phyloP scores from a whole-genome alignment of 2,329 filamentous ascomycete genomes.

The Neurospora sp. region DNA sequence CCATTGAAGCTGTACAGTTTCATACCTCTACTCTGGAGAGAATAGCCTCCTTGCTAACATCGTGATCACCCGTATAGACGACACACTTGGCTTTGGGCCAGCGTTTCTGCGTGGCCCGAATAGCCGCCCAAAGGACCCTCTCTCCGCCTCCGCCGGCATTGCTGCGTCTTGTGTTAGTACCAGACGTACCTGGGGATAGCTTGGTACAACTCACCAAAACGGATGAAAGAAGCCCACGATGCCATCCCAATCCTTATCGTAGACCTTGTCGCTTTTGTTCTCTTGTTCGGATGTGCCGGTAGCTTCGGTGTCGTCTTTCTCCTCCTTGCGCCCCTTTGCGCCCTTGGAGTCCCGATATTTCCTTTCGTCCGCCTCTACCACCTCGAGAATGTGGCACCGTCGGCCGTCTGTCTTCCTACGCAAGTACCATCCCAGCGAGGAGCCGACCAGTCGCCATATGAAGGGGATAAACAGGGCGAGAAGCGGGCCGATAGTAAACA shows the following conservation, averaged over 20 bases:
- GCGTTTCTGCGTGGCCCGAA: conserved; percentile 77
- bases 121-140: conserved; percentile 90
- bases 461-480: conserved; percentile 25
- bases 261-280: conserved; percentile 21
- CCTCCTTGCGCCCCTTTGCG: conserved; percentile 23
- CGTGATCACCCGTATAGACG: conserved; percentile 93
- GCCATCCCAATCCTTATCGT: conserved; percentile 60
- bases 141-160: conserved; percentile 96
- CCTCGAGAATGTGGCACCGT: conserved; percentile 44
- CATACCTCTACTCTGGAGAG: conserved; percentile 63
- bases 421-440: conserved; percentile 48
- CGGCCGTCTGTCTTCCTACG: conserved; percentile 54
- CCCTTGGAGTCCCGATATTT: conserved; percentile 25
- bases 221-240: conserved; percentile 96
- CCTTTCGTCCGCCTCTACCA: conserved; percentile 37
- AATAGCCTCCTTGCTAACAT: conserved; percentile 69
- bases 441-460: conserved; percentile 30
- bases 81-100: conserved; percentile 85
- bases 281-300: conserved; percentile 21
- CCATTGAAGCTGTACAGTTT: conserved; percentile 5
- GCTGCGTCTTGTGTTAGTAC: conserved; percentile 32
- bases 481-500: conserved; percentile 24
- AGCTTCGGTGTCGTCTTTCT: conserved; percentile 39
- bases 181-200: not conserved
- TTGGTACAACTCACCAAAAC: conserved; percentile 63